A percentile compares a stretch with the other conserved stretches of the same genome.
Conservation (phyloP, 2,329 filamentous ascomycete genomes). For the Stemphylium vesicarium region DNA sequence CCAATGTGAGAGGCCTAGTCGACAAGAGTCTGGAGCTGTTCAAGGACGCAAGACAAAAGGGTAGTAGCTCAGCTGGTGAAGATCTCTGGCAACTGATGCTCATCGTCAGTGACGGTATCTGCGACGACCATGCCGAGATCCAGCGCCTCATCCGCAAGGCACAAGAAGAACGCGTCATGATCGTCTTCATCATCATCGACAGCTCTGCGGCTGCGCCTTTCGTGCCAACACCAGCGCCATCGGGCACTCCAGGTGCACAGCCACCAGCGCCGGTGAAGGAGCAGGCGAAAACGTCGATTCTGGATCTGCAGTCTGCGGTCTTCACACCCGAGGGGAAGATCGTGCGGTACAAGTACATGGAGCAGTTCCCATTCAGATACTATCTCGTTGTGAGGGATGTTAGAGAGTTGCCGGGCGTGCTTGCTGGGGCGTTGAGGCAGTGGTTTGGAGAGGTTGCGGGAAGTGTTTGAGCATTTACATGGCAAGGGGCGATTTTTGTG, state of each 20-base stretch:
- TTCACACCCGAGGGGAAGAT: constrained; percentile 76
- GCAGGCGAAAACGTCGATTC: constrained; percentile 69
- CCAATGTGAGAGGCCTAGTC: constrained; percentile 82
- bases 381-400: constrained; percentile 95
- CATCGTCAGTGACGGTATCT: constrained; percentile 92
- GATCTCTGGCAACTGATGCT: constrained; percentile 96
- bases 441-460: constrained; percentile 84
- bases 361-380: constrained; percentile 95
- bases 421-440: constrained; percentile 87
- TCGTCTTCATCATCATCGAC: constrained; percentile 97
- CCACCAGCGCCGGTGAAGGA: constrained; percentile 38
- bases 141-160: constrained; percentile 83
- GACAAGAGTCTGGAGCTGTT: constrained; percentile 81
- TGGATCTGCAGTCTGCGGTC: constrained; percentile 86
- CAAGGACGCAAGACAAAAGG: constrained; percentile 72
- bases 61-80: constrained; percentile 54
- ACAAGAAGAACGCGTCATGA: constrained; percentile 93
- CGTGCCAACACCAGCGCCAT: constrained; percentile 6
- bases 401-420: constrained; percentile 83
- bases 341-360: constrained; percentile 87
- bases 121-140: constrained; percentile 85
- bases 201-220: constrained; percentile 45
- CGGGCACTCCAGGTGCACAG: constrained; percentile 13
- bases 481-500: neutral
- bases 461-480: constrained; percentile 14